Evolutionary conservation across 306 rosid species (phyloP).

Genomic region (Mimosa bimucronata): DNA sequence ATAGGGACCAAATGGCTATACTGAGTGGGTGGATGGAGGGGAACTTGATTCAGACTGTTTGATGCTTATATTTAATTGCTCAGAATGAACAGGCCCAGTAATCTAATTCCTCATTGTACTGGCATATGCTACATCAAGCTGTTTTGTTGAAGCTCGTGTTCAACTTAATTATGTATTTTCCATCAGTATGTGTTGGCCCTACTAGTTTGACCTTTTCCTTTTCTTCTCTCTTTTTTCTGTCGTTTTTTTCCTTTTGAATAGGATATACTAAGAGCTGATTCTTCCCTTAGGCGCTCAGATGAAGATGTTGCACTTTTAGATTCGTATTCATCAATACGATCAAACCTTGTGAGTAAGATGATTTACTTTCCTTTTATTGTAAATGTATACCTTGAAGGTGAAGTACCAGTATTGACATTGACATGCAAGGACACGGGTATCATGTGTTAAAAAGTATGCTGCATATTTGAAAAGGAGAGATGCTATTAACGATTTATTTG

Average conservation of each 20-base stretch:
- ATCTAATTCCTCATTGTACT: neutral
- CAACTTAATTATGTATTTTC: neutral
- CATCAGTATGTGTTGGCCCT: neutral
- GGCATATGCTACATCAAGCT: neutral
- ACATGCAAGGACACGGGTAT: slow-evolving; percentile 6
- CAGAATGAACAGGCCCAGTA: neutral
- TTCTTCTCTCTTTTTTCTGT: slow-evolving; percentile 35
- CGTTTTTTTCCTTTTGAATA: slow-evolving; percentile 30
- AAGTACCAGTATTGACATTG: neutral
- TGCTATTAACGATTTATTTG: neutral
- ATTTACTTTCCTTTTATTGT: slow-evolving; percentile 20
- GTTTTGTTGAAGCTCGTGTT: slow-evolving; percentile 1
- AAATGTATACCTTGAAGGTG: neutral
- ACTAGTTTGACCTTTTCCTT: slow-evolving; percentile 20
- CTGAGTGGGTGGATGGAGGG: neutral
- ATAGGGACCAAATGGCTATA: neutral
- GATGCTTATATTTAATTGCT: slow-evolving; percentile 7
- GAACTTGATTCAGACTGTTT: slow-evolving; percentile 1
- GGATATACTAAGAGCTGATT: slow-evolving; percentile 71
- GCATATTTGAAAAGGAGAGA: neutral
- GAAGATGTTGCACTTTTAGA: slow-evolving; percentile 79
- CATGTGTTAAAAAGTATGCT: neutral
- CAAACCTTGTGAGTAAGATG: slow-evolving; percentile 80
- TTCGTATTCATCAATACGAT: slow-evolving; percentile 68
- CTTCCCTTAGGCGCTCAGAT: slow-evolving; percentile 68